A percentile compares a stretch with the other conserved stretches of the same genome.
Conservation (phyloP, 306 rosid species). For the Pueraria montana region DNA sequence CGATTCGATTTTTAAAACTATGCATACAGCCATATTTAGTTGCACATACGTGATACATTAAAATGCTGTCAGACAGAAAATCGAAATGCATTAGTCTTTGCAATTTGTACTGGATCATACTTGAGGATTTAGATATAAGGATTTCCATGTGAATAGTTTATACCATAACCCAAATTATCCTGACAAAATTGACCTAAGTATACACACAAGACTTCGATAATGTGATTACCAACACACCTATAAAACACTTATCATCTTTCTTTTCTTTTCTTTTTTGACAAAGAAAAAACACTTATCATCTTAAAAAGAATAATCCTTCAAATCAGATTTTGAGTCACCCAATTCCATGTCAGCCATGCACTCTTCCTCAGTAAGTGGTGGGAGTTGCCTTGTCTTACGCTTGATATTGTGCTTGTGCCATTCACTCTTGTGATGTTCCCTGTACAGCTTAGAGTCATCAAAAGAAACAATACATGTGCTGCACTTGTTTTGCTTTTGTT, state of each 20-base stretch:
- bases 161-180: not conserved
- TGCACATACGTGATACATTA: not conserved
- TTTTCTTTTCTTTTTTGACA: too few species aligned
- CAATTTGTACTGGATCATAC: not conserved
- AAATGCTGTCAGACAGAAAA: not conserved
- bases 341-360: constrained; percentile 74
- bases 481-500: constrained; percentile 81
- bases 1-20: too few species aligned
- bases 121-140: not conserved
- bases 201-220: not conserved
- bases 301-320: constrained; percentile 90
- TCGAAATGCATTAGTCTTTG: not conserved
- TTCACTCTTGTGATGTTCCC: constrained; percentile 93
- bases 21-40: not conserved
- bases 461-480: constrained; percentile 67
- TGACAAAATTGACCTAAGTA: constrained; percentile 41
- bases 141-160: constrained; percentile 21
- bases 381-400: constrained; percentile 85
- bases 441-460: constrained; percentile 71
- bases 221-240: not conserved
- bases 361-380: constrained; percentile 85
- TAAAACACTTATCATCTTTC: constrained; percentile 28
- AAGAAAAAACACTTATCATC: too few species aligned
- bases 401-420: constrained; percentile 95
- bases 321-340: constrained; percentile 70